phyloP scores from a whole-genome alignment of 768 basidiomycete genomes.

The Leccinum pellstonianum region DNA sequence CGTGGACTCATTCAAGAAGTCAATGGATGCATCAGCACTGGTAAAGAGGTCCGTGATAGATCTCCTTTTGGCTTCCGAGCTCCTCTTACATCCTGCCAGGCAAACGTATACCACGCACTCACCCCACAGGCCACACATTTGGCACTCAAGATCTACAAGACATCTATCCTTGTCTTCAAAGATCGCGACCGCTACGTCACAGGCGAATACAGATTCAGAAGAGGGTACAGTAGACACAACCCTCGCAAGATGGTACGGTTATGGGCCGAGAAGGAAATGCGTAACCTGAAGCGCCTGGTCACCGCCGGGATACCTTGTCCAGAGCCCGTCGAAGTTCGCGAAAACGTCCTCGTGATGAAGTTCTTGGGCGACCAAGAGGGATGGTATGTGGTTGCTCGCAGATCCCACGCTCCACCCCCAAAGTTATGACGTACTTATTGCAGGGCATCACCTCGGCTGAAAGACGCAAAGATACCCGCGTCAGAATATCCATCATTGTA shows the following conservation, averaged over 20 bases:
- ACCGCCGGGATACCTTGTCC: conserved; percentile 86
- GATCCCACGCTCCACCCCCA: background rate
- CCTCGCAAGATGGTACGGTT: conserved; percentile 98
- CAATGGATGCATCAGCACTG: conserved; percentile 95
- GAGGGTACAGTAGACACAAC: conserved; percentile 85
- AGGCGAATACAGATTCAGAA: conserved; percentile 93
- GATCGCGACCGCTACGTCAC: conserved; percentile 96
- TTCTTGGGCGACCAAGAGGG: conserved; percentile 83
- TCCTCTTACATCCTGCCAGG: conserved; percentile 47
- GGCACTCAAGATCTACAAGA: conserved; percentile 98
- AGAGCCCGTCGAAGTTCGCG: conserved; percentile 87
- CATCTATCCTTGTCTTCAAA: conserved; percentile 96
- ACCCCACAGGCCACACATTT: conserved; percentile 56
- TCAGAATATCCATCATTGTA: conserved; percentile 63
- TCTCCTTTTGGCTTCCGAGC: background rate
- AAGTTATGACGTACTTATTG: background rate
- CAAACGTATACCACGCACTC: conserved; percentile 94
- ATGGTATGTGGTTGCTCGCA: conserved; percentile 53
- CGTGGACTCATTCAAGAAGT: conserved; percentile 85
- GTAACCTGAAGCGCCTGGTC: conserved; percentile 83
- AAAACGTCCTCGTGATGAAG: conserved; percentile 95
- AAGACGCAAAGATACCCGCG: conserved; percentile 71
- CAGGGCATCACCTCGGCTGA: conserved; percentile 91
- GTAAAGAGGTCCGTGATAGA: conserved; percentile 76
- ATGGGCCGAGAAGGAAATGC: conserved; percentile 99